Conservation (phyloP, 1,284 basidiomycete genomes). For the Marasmius tenuissimus region DNA sequence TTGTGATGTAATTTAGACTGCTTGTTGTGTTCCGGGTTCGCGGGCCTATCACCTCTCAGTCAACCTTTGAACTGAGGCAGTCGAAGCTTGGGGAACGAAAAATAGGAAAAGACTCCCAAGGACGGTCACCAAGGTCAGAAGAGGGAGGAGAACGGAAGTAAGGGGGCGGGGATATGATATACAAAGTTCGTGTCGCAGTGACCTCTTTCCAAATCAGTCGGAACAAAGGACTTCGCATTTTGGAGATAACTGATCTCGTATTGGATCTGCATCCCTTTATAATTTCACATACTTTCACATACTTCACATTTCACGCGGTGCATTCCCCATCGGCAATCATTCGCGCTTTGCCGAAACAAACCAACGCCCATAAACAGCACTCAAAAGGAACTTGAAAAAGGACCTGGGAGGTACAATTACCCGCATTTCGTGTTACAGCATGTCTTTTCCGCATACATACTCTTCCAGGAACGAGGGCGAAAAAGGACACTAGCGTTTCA, state of each 20-base stretch:
- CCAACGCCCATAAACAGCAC: constrained; percentile 11
- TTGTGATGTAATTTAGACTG: constrained; percentile 1
- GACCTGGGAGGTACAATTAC: not conserved
- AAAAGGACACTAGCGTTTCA: too few species aligned
- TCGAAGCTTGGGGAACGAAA: constrained; percentile 4
- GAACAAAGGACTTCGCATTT: not conserved
- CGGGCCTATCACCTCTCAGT: too few species aligned
- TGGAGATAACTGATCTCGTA: constrained; percentile 3
- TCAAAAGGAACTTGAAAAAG: not conserved
- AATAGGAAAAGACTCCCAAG: not conserved
- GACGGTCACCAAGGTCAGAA: not conserved
- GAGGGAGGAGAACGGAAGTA: not conserved
- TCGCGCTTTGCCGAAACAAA: constrained; percentile 2
- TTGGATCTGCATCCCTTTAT: not conserved
- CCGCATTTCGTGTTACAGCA: not conserved
- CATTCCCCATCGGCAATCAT: not conserved
- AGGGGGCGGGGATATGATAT: not conserved
- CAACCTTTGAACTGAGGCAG: not conserved
- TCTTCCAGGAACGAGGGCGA: too few species aligned
- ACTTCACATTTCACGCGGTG: not conserved
- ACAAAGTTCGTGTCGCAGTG: not conserved
- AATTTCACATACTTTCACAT: not conserved
- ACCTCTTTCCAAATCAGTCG: not conserved
- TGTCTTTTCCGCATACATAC: too few species aligned
- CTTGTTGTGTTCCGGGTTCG: not conserved